phyloP scores from a whole-genome alignment of 139 green algal species.

The Micromonas pusilla region DNA sequence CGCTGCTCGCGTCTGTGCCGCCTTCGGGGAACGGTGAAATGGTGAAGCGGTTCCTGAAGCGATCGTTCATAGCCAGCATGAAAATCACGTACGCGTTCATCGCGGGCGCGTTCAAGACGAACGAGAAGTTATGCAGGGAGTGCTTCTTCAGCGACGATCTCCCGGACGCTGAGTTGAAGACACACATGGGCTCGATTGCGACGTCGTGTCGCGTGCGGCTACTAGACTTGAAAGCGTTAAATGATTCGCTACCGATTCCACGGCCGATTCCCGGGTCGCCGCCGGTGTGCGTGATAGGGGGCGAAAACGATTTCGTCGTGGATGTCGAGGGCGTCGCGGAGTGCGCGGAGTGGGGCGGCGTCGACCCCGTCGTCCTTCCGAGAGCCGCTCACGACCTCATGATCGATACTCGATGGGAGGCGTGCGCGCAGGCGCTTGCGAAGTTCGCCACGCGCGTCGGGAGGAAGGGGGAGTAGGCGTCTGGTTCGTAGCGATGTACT shows the following conservation, averaged over 20 bases:
- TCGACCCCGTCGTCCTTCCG: conserved; percentile 53
- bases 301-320: conserved; percentile 35
- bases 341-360: conserved; percentile 39
- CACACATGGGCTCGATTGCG: conserved; percentile 29
- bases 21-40: conserved; percentile 61
- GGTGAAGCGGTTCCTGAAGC: conserved; percentile 47
- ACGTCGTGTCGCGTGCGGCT: not conserved
- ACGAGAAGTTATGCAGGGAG: conserved; percentile 4
- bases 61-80: conserved; percentile 22
- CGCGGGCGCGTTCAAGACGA: conserved; percentile 16
- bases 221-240: conserved; percentile 13
- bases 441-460: too few species aligned
- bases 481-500: too few species aligned
- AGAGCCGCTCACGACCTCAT: conserved; percentile 76
- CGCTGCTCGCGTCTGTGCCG: conserved; percentile 40
- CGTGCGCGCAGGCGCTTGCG: conserved; percentile 50
- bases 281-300: conserved; percentile 37
- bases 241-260: not conserved
- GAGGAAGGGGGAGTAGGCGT: too few species aligned
- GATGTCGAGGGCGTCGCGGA: conserved; percentile 42
- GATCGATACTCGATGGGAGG: conserved; percentile 65
- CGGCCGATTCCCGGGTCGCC: not conserved
- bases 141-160: conserved; percentile 17
- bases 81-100: conserved; percentile 33
- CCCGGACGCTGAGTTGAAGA: conserved; percentile 26